These are phyloP conservation scores for Phalaenopsis equestris DNA, from an alignment of 106 monocot species.

Conservation along the genomic window DNA sequence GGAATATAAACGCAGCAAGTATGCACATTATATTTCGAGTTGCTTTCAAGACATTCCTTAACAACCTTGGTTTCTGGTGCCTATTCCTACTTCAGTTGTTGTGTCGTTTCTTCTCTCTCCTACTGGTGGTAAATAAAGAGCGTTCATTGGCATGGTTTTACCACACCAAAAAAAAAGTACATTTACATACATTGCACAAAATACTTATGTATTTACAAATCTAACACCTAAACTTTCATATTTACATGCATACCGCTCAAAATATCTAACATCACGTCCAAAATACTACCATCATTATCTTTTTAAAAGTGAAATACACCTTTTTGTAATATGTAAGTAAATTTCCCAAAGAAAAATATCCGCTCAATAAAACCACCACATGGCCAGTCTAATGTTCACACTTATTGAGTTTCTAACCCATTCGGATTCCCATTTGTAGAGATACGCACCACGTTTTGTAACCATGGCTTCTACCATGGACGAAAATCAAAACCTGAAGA, in stretches of 20 bases:
- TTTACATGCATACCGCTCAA: too few relatives aligned
- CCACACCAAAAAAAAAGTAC: neutral
- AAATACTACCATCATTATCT: too few relatives aligned
- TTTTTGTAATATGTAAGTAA: too few relatives aligned
- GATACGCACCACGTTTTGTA: neutral
- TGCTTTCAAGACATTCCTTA: neutral
- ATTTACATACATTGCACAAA: too few relatives aligned
- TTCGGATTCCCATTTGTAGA: neutral
- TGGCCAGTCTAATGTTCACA: neutral
- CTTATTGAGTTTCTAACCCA: neutral
- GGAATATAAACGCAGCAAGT: neutral
- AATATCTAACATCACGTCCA: too few relatives aligned
- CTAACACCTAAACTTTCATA: too few relatives aligned
- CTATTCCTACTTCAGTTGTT: neutral
- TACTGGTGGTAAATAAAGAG: neutral
- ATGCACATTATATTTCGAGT: neutral
- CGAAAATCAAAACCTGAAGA: too few relatives aligned
- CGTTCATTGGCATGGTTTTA: neutral
- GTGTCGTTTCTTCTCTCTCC: neutral
- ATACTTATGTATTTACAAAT: too few relatives aligned
- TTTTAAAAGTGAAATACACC: too few relatives aligned
- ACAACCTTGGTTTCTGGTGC: too few relatives aligned
- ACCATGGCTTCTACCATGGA: too few relatives aligned
- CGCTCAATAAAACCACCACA: neutral
- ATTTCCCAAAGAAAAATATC: neutral